Evolutionary conservation across 139 green algal species (phyloP).

Genomic region (Dunaliella primolecta): DNA sequence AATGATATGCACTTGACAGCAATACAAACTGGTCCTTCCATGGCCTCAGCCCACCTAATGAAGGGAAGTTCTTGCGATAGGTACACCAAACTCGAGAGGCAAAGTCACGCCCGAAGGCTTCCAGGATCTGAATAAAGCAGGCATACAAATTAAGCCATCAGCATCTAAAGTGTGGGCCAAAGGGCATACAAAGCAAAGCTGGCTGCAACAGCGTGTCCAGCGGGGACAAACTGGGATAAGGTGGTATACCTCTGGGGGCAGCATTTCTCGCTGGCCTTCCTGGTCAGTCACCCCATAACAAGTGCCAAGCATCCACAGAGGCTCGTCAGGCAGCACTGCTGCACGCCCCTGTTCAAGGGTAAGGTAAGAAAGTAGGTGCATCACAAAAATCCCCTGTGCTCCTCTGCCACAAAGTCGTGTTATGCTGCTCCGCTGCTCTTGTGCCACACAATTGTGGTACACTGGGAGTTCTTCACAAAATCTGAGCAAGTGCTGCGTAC

Average conservation of each 20-base stretch:
- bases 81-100: constrained; percentile 60
- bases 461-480: too few species aligned
- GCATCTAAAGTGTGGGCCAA: not conserved
- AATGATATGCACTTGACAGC: too few species aligned
- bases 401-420: too few species aligned
- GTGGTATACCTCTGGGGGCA: not conserved
- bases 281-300: constrained; percentile 29
- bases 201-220: too few species aligned
- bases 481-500: too few species aligned
- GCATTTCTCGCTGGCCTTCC: not conserved
- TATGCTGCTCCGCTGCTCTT: too few species aligned
- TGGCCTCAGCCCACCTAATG: constrained; percentile 51
- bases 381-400: too few species aligned
- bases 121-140: constrained; percentile 31
- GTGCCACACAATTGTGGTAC: too few species aligned
- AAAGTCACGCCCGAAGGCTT: constrained; percentile 52
- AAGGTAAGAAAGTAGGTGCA: too few species aligned
- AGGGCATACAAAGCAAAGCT: not conserved
- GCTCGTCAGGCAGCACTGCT: not conserved
- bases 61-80: constrained; percentile 54
- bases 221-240: not conserved
- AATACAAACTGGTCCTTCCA: too few species aligned
- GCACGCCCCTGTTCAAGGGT: not conserved
- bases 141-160: not conserved
- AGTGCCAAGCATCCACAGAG: constrained; percentile 44